Evolutionary conservation across 2,329 filamentous ascomycete species (phyloP), one percentile per base, ranked within the genome.

Genomic region (Hypocrella siamensis): DNA sequence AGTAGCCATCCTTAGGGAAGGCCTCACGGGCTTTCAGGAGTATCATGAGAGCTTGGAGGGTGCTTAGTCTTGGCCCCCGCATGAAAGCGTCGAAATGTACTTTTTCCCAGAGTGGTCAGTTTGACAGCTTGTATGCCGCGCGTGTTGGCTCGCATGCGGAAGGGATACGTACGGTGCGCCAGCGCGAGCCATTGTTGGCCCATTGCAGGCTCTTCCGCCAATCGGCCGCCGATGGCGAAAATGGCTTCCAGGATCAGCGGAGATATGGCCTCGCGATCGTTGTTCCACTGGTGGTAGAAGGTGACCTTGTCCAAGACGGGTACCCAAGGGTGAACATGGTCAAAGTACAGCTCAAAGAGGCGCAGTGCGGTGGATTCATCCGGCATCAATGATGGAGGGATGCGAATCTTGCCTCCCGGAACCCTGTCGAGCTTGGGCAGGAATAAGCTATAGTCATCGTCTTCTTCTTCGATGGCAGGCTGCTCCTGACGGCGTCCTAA

Each of bases 111-210:
- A 17, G 11, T 6, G 16, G 26, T 26, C 14, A 31, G 18, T 14
- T 17, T 29, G 18, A 19, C 18, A 17, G 28, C 28, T n/a, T n/a
- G n/a, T n/a, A n/a, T n/a, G n/a, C n/a, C n/a, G n/a, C n/a, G n/a
- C n/a, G n/a, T n/a, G n/a, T n/a, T n/a, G n/a, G n/a, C n/a, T n/a
- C n/a, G n/a, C n/a, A n/a, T n/a, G 3, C 11, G n/a, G 7, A 6
- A 16, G 8, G 12, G 9, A 17, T 25, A 39, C 65, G 42, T 61
- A 90, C 83, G 79, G 18, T 82, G 80, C 35, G 85, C 86, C 39
- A 96, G 66, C 19, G 84, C 84, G 30, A 96, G 70, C 90, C 90
- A 96, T 53, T 90, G 85, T 42, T 86, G 80, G 9, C 84, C 85
- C 53, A 90, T 76, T 0, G 79, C 70, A 4, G 82, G 78, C 41